Evolutionary conservation across 768 basidiomycete species (phyloP).

Genomic region (Serendipita sp.): DNA sequence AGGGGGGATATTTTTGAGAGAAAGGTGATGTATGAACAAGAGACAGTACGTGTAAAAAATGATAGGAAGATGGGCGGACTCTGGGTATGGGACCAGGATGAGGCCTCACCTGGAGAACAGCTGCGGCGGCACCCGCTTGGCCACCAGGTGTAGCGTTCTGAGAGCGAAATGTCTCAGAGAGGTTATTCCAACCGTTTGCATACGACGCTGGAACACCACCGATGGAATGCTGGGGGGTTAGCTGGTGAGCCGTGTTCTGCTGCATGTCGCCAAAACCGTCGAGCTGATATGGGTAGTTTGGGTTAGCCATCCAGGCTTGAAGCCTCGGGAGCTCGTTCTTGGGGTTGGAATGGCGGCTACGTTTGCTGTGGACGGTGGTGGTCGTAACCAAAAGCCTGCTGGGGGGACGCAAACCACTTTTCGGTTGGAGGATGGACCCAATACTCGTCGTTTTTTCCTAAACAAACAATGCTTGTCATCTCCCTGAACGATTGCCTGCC

Average conservation of each 20-base stretch:
- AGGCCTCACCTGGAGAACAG: constrained; percentile 1
- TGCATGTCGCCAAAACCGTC: background rate
- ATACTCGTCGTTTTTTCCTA: no score
- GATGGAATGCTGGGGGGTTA: background rate
- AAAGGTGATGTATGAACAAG: background rate
- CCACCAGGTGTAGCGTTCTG: background rate
- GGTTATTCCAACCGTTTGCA: background rate
- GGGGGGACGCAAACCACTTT: no score
- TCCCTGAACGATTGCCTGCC: no score
- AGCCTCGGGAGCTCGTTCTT: background rate
- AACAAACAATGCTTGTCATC: no score
- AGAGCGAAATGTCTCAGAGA: background rate
- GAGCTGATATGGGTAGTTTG: background rate
- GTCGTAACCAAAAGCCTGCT: background rate
- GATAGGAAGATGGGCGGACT: background rate
- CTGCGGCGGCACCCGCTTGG: background rate
- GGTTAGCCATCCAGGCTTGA: constrained; percentile 4
- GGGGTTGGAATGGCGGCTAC: background rate
- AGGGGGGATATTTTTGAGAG: background rate
- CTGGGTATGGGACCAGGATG: background rate
- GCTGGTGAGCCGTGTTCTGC: background rate
- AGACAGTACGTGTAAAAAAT: background rate
- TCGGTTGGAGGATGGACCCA: no score
- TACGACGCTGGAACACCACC: background rate
- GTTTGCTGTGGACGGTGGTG: background rate